phyloP scores from a whole-genome alignment of 345 rosid species.

The Ailanthus altissimus region DNA sequence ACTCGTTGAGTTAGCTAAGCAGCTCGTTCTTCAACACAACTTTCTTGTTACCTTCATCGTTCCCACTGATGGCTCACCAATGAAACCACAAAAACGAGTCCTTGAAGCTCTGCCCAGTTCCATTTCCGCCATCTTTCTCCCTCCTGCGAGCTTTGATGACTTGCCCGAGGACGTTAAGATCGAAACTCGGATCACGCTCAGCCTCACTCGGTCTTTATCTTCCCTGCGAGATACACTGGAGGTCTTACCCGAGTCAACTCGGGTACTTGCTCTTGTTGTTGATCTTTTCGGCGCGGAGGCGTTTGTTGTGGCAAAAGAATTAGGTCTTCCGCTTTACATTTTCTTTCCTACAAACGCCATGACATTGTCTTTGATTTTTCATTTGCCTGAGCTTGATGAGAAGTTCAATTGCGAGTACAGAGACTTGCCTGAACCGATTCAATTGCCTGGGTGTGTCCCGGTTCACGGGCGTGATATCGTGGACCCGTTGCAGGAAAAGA shows the following conservation, averaged over 20 bases:
- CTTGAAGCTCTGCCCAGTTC: conserved; percentile 22
- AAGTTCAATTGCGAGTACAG: conserved; percentile 28
- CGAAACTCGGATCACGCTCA: conserved; percentile 25
- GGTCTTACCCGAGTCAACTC: background rate
- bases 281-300: conserved; percentile 33
- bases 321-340: conserved; percentile 14
- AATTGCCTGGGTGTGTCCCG: conserved; percentile 37
- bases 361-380: conserved; percentile 20
- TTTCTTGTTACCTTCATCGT: conserved; percentile 30
- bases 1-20: conserved; percentile 32
- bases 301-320: conserved; percentile 24
- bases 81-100: conserved; percentile 23
- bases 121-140: conserved; percentile 32
- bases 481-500: conserved; percentile 29
- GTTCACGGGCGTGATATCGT: conserved; percentile 25
- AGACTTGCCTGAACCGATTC: conserved; percentile 32
- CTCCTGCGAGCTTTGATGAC: conserved; percentile 34
- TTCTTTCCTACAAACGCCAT: conserved; percentile 25
- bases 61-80: conserved; percentile 27
- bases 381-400: conserved; percentile 30
- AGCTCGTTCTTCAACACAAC: conserved; percentile 28
- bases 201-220: conserved; percentile 21
- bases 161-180: conserved; percentile 15
- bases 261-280: conserved; percentile 25
- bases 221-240: conserved; percentile 13